Percentiles rank a stretch among this genome's conserved stretches.
Conservation (phyloP, 441 rosid species). For the Populus hybrid region DNA sequence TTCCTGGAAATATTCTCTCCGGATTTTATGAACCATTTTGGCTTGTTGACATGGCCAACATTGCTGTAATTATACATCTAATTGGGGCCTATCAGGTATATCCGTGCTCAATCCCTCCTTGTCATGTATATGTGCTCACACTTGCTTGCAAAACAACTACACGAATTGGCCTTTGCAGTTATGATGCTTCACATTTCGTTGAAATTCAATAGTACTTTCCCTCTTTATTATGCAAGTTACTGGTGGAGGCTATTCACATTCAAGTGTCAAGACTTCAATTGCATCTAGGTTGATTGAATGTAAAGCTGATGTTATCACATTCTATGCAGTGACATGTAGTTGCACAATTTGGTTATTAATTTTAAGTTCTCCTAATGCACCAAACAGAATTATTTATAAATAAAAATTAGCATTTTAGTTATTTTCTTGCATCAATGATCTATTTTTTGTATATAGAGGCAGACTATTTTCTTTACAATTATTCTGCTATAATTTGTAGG, state of each 20-base stretch:
- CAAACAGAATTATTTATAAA: not conserved
- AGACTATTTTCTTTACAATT: not conserved
- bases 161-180: not conserved
- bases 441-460: not conserved
- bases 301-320: not conserved
- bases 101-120: not conserved
- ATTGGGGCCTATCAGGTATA: slow-evolving; percentile 37
- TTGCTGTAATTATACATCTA: slow-evolving; percentile 29
- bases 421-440: not conserved
- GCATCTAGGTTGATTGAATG: not conserved
- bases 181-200: not conserved
- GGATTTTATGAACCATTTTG: slow-evolving; percentile 30
- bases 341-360: no score
- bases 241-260: not conserved
- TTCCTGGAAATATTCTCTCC: slow-evolving; percentile 34
- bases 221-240: not conserved
- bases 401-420: not conserved
- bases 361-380: no score
- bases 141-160: not conserved
- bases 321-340: not conserved
- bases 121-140: not conserved
- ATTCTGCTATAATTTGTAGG: not conserved
- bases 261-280: not conserved
- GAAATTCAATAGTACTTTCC: not conserved
- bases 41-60: slow-evolving; percentile 37